Percentiles rank a stretch among this genome's conserved stretches.
Conservation (phyloP, 495 filamentous ascomycete genomes). For the Ramalina intermedia region DNA sequence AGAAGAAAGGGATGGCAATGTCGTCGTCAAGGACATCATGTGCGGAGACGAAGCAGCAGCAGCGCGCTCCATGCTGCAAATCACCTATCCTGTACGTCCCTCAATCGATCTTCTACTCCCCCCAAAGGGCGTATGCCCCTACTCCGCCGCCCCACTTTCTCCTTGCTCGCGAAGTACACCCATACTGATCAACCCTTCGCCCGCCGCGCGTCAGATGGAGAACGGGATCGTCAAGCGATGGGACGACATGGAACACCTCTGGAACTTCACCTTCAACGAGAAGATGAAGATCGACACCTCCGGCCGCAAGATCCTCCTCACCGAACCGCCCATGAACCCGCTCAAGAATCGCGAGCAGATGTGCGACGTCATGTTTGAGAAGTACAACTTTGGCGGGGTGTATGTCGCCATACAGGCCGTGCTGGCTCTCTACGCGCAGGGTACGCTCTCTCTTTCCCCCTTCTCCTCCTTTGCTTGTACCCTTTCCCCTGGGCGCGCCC, state of each 20-base stretch:
- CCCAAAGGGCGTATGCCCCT: background rate
- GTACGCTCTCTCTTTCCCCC: slow-evolving; percentile 25
- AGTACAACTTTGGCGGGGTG: slow-evolving; percentile 89
- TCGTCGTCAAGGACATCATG: slow-evolving; percentile 98
- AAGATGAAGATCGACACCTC: slow-evolving; percentile 88
- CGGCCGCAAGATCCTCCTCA: slow-evolving; percentile 93
- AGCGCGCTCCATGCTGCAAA: slow-evolving; percentile 90
- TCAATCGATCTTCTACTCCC: no score
- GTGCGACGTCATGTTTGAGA: slow-evolving; percentile 97
- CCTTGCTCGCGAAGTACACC: no score
- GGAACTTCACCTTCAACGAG: slow-evolving; percentile 97
- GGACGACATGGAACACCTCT: slow-evolving; percentile 99
- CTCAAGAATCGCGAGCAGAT: slow-evolving; percentile 91
- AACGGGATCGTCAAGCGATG: slow-evolving; percentile 98
- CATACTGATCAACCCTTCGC: no score
- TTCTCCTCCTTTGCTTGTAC: no score
- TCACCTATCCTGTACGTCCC: slow-evolving; percentile 71
- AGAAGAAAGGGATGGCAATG: slow-evolving; percentile 67
- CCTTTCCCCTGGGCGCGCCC: background rate
- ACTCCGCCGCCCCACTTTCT: no score
- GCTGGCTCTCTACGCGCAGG: slow-evolving; percentile 93
- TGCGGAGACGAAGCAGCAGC: slow-evolving; percentile 96
- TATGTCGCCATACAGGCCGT: slow-evolving; percentile 99
- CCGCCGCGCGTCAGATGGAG: slow-evolving; percentile 56
- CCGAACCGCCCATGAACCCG: slow-evolving; percentile 96